Evolutionary conservation across 305 asterid genomes (phyloP), one percentile per base, ranked within the genome.

Genomic region (Rubia peregrina): DNA sequence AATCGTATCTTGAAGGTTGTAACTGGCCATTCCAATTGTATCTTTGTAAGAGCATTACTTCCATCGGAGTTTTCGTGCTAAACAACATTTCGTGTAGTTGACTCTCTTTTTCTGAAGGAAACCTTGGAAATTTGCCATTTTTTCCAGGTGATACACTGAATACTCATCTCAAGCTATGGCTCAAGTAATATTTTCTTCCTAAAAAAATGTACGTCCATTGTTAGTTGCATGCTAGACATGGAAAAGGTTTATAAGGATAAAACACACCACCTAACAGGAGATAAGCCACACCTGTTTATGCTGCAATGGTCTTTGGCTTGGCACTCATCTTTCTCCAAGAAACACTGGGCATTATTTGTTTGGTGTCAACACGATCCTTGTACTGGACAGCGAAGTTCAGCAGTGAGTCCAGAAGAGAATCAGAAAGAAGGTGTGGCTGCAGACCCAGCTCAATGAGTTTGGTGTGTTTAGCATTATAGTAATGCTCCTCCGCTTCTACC

Each of bases 401-500:
- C 79, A 92, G 81, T 1, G 98, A 92, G 86, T 90, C 98, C 6
- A 90, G 90, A 72, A 92, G 96, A 67, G 96, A 90, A 71, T 92
- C 95, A 6, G 98, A 92, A 12, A 93, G 91, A 59, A 90, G 95
- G 73, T 89, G 98, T 22, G 98, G 97, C 68, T 89, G 36, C 65
- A 93, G 90, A 16, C 98, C 98, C 78, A 90, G 70, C 75, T 90
- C 95, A 7, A 86, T 78, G 10, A 93, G 95, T 76, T 90, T 93
- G 0, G 98, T 90, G 71, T 90, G 98, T 79, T 90, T 93, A 61
- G 98, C 95, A 9, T 90, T 93, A 75, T 93, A 93, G 80, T 90
- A 93, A 77, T 93, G 98, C 81, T 90, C 96, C 83, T 93, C 98
- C 0, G 95, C 96, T 80, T 93, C 97, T 53, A 93, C 98, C 76